Conservation (phyloP, 345 rosid species). For the Trapa bicornis region DNA sequence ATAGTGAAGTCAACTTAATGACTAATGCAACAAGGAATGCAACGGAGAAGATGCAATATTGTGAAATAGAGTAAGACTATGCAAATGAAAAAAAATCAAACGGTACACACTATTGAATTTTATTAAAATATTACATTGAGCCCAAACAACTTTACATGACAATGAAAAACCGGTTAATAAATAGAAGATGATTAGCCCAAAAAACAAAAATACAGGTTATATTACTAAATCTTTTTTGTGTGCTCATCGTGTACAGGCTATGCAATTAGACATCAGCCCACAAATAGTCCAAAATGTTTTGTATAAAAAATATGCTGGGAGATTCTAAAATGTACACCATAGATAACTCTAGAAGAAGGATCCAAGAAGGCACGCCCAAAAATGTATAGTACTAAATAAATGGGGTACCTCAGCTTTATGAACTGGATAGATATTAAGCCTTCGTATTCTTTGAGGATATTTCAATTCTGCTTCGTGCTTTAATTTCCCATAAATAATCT, state of each 20-base stretch:
- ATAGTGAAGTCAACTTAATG: neutral
- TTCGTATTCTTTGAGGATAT: constrained; percentile 82
- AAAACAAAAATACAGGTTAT: neutral
- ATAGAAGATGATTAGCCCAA: neutral
- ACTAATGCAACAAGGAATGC: no score
- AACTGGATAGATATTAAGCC: constrained; percentile 81
- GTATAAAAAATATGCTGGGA: neutral
- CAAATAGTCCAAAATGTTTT: neutral
- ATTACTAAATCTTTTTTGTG: neutral
- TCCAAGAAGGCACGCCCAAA: neutral
- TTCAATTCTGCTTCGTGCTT: constrained; percentile 68
- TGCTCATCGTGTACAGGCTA: neutral
- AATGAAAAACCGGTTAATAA: neutral
- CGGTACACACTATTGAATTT: no score
- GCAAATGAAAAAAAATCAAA: no score
- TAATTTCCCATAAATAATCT: constrained; percentile 49
- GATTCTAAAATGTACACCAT: neutral
- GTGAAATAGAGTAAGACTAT: no score
- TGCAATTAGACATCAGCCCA: neutral
- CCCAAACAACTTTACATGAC: no score
- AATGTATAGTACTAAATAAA: constrained; percentile 1
- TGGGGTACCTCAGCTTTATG: constrained; percentile 62
- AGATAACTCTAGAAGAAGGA: neutral
- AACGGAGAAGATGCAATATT: no score
- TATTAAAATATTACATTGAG: no score